phyloP scores from a whole-genome alignment of 1,284 basidiomycete species.

The Omphalotus olearius region DNA sequence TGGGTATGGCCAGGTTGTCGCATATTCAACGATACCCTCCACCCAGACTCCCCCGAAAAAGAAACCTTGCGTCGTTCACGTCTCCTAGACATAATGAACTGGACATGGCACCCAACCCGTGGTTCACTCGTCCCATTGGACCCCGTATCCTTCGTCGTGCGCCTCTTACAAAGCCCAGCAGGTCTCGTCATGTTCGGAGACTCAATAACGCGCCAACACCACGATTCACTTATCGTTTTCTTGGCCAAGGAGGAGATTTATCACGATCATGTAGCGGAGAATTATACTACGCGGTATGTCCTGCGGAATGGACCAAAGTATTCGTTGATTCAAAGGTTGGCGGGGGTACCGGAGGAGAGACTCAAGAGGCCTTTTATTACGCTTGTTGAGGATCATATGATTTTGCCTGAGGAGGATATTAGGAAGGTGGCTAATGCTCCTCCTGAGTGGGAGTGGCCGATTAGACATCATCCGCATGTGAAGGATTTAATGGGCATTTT shows the following conservation, averaged over 20 bases:
- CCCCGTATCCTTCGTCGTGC: constrained; percentile 9
- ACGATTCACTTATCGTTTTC: too few relatives aligned
- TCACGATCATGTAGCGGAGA: background rate
- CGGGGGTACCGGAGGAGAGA: constrained; percentile 9
- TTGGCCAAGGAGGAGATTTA: background rate
- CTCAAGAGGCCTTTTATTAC: constrained; percentile 10
- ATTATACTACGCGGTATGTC: background rate
- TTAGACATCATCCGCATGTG: background rate
- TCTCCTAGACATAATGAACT: constrained; percentile 8
- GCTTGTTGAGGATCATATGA: constrained; percentile 11
- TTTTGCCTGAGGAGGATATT: constrained; percentile 3
- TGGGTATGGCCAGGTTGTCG: too few relatives aligned
- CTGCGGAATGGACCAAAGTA: background rate
- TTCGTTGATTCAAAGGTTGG: background rate
- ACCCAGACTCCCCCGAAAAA: background rate
- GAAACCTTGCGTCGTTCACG: constrained; percentile 2
- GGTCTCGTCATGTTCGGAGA: constrained; percentile 9
- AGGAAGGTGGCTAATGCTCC: constrained; percentile 1
- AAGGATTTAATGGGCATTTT: constrained; percentile 5
- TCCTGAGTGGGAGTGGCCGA: constrained; percentile 1
- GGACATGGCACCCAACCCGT: constrained; percentile 8
- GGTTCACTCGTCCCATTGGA: constrained; percentile 8
- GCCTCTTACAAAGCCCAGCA: constrained; percentile 8
- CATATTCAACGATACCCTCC: too few relatives aligned
- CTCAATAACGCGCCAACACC: too few relatives aligned